Conservation (phyloP, 179 eudicot genomes). For the Silene coronaria region DNA sequence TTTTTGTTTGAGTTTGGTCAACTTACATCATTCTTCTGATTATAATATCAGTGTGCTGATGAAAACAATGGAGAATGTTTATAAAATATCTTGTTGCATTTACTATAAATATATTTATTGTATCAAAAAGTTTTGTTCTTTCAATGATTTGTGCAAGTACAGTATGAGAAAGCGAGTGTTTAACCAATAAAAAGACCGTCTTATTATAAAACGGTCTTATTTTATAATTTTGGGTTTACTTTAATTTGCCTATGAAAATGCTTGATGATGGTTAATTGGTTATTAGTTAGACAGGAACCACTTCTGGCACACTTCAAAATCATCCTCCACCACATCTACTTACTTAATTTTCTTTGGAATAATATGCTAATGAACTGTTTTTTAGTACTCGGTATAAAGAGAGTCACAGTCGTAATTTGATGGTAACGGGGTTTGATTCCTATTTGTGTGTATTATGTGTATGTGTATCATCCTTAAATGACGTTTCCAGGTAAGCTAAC, state of each 20-base stretch:
- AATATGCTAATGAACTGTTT: no score
- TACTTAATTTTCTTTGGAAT: background rate
- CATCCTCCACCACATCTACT: background rate
- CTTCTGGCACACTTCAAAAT: background rate
- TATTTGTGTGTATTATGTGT: background rate
- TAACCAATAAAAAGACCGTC: no score
- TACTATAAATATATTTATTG: background rate
- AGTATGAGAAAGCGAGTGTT: background rate
- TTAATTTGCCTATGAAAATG: background rate
- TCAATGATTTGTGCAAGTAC: background rate
- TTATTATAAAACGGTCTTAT: no score
- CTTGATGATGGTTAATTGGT: background rate
- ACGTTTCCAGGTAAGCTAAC: no score
- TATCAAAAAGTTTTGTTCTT: background rate
- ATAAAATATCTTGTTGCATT: background rate
- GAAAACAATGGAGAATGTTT: conserved; percentile 13
- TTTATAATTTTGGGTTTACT: background rate
- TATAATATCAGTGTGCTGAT: conserved; percentile 10
- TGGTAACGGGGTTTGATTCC: background rate
- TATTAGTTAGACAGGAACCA: background rate
- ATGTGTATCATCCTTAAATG: no score
- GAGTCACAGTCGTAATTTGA: background rate
- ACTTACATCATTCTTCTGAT: conserved; percentile 8
- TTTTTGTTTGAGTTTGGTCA: conserved; percentile 5
- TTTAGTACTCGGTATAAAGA: background rate